phyloP scores from a whole-genome alignment of 345 rosid species.

The Brassica cretica region DNA sequence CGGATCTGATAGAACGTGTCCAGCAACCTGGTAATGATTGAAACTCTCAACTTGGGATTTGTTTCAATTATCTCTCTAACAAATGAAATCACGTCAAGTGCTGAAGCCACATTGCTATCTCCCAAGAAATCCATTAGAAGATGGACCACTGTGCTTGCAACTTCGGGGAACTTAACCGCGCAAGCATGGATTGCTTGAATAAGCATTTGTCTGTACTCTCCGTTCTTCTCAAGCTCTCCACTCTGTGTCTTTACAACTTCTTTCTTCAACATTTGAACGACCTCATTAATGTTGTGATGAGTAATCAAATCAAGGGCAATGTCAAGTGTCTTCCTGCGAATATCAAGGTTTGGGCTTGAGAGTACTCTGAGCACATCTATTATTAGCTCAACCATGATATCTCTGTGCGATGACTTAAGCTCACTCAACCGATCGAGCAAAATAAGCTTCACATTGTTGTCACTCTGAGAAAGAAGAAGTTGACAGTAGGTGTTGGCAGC shows the following conservation, averaged over 20 bases:
- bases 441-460: slow-evolving; percentile 87
- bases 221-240: slow-evolving; percentile 90
- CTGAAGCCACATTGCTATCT: slow-evolving; percentile 86
- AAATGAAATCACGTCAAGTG: slow-evolving; percentile 73
- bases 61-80: slow-evolving; percentile 88
- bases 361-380: slow-evolving; percentile 96
- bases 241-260: slow-evolving; percentile 90
- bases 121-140: slow-evolving; percentile 91
- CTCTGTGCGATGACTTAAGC: slow-evolving; percentile 69
- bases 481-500: slow-evolving; percentile 86
- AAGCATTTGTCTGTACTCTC: slow-evolving; percentile 89
- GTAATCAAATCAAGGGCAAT: slow-evolving; percentile 82
- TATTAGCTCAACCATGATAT: slow-evolving; percentile 79
- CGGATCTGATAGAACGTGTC: slow-evolving; percentile 91
- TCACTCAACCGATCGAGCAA: slow-evolving; percentile 81
- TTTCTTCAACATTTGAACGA: slow-evolving; percentile 76
- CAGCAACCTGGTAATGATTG: slow-evolving; percentile 80
- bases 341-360: slow-evolving; percentile 83
- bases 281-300: slow-evolving; percentile 75
- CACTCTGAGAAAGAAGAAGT: slow-evolving; percentile 84
- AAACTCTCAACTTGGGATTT: slow-evolving; percentile 78
- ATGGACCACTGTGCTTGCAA: slow-evolving; percentile 93
- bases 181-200: slow-evolving; percentile 91
- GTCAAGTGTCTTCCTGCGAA: slow-evolving; percentile 80
- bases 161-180: slow-evolving; percentile 90